These are phyloP conservation scores for Microcos paniculata DNA, from an alignment of 345 rosid genomes.

Conservation along the genomic window DNA sequence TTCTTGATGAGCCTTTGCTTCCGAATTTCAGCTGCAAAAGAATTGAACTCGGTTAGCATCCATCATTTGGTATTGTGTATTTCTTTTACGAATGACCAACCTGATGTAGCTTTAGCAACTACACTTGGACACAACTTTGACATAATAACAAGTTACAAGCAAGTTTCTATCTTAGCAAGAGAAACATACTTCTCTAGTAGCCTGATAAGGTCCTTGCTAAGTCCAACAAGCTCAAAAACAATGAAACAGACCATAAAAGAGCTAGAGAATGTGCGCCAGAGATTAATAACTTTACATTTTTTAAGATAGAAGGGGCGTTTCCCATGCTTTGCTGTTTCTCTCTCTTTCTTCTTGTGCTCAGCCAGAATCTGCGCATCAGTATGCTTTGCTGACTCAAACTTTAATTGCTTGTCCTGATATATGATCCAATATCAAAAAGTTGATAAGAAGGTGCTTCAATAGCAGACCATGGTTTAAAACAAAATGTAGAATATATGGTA, in stretches of 20 bases:
- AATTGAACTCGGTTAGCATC: conserved; percentile 22
- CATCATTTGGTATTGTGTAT: not conserved
- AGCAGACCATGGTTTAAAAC: not conserved
- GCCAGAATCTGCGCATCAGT: conserved; percentile 58
- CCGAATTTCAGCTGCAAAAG: conserved; percentile 75
- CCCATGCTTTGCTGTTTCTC: conserved; percentile 86
- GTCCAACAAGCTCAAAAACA: not conserved
- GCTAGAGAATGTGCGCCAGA: not conserved
- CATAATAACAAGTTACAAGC: not conserved
- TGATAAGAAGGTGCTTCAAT: not conserved
- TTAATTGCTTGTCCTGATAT: conserved; percentile 69
- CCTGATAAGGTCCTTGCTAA: not conserved
- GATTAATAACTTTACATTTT: conserved; percentile 44
- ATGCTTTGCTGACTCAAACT: conserved; percentile 59
- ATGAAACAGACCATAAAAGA: not conserved
- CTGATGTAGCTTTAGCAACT: not conserved
- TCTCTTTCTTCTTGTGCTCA: no score
- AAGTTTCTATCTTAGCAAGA: not conserved
- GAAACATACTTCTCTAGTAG: not conserved
- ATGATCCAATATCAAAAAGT: not conserved
- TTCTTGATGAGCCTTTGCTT: conserved; percentile 69
- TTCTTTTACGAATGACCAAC: no score
- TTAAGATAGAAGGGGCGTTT: conserved; percentile 83
- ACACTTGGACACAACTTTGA: no score
- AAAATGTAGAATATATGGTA: not conserved